phyloP scores from a whole-genome alignment of 495 filamentous ascomycete species.

The Bacidia gigantensis region DNA sequence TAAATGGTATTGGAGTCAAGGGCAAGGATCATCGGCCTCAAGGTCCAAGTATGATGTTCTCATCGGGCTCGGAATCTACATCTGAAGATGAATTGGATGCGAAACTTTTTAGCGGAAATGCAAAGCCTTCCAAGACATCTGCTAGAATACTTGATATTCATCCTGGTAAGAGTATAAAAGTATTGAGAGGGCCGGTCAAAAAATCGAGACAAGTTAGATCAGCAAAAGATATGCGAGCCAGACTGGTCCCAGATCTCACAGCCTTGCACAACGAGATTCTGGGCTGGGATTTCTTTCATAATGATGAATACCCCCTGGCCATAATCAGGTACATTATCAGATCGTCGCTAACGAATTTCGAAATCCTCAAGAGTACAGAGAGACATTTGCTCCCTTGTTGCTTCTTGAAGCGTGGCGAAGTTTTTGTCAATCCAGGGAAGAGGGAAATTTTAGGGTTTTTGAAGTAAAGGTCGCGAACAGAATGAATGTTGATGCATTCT shows the following conservation, averaged over 20 bases:
- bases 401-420: slow-evolving; percentile 93
- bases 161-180: slow-evolving; percentile 37
- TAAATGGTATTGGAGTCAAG: slow-evolving; percentile 58
- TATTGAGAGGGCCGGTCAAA: slow-evolving; percentile 54
- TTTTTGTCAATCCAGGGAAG: slow-evolving; percentile 79
- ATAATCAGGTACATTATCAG: slow-evolving; percentile 52
- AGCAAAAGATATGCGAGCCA: slow-evolving; percentile 83
- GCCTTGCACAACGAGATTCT: slow-evolving; percentile 73
- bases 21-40: slow-evolving; percentile 65
- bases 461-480: slow-evolving; percentile 76
- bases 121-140: slow-evolving; percentile 24
- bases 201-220: slow-evolving; percentile 64
- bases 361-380: slow-evolving; percentile 65
- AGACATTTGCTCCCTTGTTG: slow-evolving; percentile 79
- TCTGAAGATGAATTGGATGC: slow-evolving; percentile 56
- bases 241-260: slow-evolving; percentile 78
- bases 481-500: slow-evolving; percentile 78
- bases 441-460: slow-evolving; percentile 60
- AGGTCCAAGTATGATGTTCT: slow-evolving; percentile 78
- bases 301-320: slow-evolving; percentile 65
- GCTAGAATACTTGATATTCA: slow-evolving; percentile 39
- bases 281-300: slow-evolving; percentile 84
- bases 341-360: slow-evolving; percentile 62
- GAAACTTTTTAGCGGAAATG: slow-evolving; percentile 42
- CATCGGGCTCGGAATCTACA: slow-evolving; percentile 55